Conservation (phyloP, 169 alveolate genomes). For the Theileria annulata region DNA sequence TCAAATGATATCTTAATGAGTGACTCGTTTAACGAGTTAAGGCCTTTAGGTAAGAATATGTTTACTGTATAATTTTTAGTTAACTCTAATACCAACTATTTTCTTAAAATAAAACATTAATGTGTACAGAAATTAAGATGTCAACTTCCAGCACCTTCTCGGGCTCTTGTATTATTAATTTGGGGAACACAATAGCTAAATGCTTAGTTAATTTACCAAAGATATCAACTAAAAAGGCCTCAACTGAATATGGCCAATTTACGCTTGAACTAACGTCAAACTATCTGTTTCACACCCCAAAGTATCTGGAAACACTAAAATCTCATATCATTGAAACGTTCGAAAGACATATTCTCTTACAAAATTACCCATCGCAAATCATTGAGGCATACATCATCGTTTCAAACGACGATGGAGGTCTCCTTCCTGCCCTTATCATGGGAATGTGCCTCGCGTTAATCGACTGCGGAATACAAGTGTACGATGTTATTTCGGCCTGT, state of each 20-base stretch:
- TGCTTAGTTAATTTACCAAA: constrained; percentile 57
- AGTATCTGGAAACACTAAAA: constrained; percentile 1
- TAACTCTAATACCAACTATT: neutral
- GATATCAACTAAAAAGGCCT: constrained; percentile 21
- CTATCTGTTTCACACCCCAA: neutral
- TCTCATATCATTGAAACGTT: constrained; percentile 40
- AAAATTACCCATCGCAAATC: constrained; percentile 49
- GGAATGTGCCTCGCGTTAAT: constrained; percentile 53
- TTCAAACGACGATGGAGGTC: constrained; percentile 60
- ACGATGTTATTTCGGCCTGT: constrained; percentile 42
- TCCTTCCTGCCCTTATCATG: constrained; percentile 42
- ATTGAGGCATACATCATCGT: constrained; percentile 57
- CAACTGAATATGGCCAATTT: constrained; percentile 41
- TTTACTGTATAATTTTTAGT: neutral
- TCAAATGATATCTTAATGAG: neutral
- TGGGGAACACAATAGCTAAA: constrained; percentile 64
- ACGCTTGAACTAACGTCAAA: constrained; percentile 38
- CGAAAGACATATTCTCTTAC: constrained; percentile 47
- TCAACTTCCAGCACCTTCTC: constrained; percentile 36
- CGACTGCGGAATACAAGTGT: constrained; percentile 61
- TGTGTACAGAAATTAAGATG: constrained; percentile 39
- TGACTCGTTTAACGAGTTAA: constrained; percentile 32
- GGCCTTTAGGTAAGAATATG: constrained; percentile 50
- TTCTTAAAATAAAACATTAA: neutral
- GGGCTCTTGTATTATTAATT: constrained; percentile 53